These are phyloP conservation scores for Lanmaoa pseudosensibilis DNA, from an alignment of 768 basidiomycete genomes.

Conservation along the genomic window DNA sequence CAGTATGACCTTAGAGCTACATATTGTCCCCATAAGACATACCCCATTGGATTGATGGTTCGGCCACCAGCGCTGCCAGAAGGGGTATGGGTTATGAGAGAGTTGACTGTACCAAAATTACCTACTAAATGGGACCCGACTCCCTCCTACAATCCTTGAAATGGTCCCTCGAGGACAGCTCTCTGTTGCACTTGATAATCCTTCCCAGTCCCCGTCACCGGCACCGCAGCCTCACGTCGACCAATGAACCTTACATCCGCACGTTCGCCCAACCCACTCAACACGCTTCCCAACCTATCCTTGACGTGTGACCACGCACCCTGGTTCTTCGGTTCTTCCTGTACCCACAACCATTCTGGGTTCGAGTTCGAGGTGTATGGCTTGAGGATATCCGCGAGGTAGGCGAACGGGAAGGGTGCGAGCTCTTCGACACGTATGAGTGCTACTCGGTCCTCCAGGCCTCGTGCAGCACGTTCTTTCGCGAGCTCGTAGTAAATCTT, in stretches of 20 bases:
- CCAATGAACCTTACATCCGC: constrained; percentile 57
- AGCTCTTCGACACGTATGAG: constrained; percentile 84
- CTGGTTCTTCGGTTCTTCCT: constrained; percentile 90
- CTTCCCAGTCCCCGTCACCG: constrained; percentile 74
- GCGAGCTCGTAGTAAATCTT: constrained; percentile 88
- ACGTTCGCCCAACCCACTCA: constrained; percentile 40
- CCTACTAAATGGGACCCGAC: neutral
- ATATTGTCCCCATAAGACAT: too few species aligned
- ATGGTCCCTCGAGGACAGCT: constrained; percentile 57
- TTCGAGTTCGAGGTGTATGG: constrained; percentile 47
- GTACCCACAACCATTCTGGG: constrained; percentile 57
- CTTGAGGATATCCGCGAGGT: constrained; percentile 46
- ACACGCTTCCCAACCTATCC: constrained; percentile 52
- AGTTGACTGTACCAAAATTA: neutral
- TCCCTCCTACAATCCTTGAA: constrained; percentile 42
- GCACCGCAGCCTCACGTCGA: constrained; percentile 67
- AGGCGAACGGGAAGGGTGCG: constrained; percentile 79
- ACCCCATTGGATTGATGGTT: too few species aligned
- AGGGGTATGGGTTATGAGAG: too few species aligned
- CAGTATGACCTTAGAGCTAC: too few species aligned
- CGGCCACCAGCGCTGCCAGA: too few species aligned
- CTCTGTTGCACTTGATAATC: constrained; percentile 67
- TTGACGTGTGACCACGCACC: constrained; percentile 73
- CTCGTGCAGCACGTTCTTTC: constrained; percentile 58
- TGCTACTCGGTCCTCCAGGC: constrained; percentile 53